phyloP scores from a whole-genome alignment of 2,329 filamentous ascomycete genomes.

The Cucurbitaria berberidis region DNA sequence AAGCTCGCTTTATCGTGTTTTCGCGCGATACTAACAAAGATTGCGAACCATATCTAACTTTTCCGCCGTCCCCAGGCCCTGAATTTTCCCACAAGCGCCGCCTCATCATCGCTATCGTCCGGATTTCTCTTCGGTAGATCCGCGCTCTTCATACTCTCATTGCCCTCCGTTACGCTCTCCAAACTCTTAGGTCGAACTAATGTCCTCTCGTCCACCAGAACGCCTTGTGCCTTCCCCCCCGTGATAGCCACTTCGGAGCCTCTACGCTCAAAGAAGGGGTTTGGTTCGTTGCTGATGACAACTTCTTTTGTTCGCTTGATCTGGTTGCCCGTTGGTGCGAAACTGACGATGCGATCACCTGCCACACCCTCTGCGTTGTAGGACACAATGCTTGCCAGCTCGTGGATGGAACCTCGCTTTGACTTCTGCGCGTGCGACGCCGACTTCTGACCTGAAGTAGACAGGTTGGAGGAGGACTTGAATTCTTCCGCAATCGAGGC shows the following conservation, averaged over 20 bases:
- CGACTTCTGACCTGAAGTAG: slow-evolving; percentile 20
- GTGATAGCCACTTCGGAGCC: slow-evolving; percentile 18
- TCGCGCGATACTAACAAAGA: too few species aligned
- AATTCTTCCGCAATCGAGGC: slow-evolving; percentile 38
- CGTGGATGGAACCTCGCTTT: slow-evolving; percentile 27
- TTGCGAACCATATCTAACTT: too few species aligned
- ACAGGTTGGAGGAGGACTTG: slow-evolving; percentile 34
- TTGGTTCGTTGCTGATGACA: slow-evolving; percentile 31
- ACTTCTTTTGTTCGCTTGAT: slow-evolving; percentile 43
- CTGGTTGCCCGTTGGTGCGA: slow-evolving; percentile 33
- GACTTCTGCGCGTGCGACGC: slow-evolving; percentile 6
- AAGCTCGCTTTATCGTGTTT: too few species aligned
- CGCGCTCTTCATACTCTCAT: slow-evolving; percentile 30
- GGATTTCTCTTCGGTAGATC: slow-evolving; percentile 14
- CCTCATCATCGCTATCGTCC: slow-evolving; percentile 33
- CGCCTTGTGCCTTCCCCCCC: slow-evolving; percentile 9
- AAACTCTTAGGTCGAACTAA: slow-evolving; percentile 24
- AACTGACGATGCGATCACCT: slow-evolving; percentile 21
- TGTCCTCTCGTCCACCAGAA: slow-evolving; percentile 17
- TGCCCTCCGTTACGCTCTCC: slow-evolving; percentile 30
- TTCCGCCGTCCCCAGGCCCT: slow-evolving; percentile 8
- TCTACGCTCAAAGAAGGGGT: slow-evolving; percentile 19
- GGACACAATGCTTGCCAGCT: slow-evolving; percentile 31
- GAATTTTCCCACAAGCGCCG: slow-evolving; percentile 22
- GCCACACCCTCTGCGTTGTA: slow-evolving; percentile 22